Base-by-base conservation (phyloP, 371 early-diverging fungal genomes). In the Mucor circinelloides region DNA sequence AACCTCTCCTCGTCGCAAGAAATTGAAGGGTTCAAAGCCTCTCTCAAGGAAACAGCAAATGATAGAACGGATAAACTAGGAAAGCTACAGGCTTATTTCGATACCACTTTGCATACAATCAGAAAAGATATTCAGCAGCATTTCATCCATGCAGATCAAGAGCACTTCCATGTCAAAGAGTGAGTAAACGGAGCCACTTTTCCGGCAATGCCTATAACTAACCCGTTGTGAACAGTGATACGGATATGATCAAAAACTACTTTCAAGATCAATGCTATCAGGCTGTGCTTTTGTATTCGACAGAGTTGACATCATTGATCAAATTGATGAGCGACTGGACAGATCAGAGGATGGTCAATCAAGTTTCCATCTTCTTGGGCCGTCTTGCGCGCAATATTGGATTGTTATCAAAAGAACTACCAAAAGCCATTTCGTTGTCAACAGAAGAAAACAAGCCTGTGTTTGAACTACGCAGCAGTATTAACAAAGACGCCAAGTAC, bases 201-300 rank as follows among this genome's bases (percentile, higher is more conserved):
- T 10, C 4, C 6, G 12, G 23, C 17, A n/a, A n/a, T n/a, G n/a
- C n/a, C n/a, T n/a, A n/a, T n/a, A n/a, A n/a, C n/a, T n/a, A n/a
- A n/a, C n/a, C n/a, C n/a, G n/a, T n/a, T n/a, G n/a, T n/a, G n/a
- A 28, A 38, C 40, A 79, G 80, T 10, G 78, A 80, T 74, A 67
- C 66, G 30, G 23, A 34, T 7, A 68, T 60, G 59, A 67, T 80
- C 52, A 68, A 55, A 36, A 27, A 30, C 1, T 73, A 80, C 42
- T 78, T 81, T 54, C 63, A 78, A 64, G 68, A 70, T 17, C 34
- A 60, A 23, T 78, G 78, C 28, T 68, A 46, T 40, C 54, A 61
- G 2, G 21, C 72, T 27, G 66, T 75, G 7, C 13, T 72, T 0
- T 25, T 58, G 15, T 77, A 77, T 67, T 15, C 64, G 2, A 8